These are phyloP conservation scores for Candida montana DNA, from an alignment of 805 yeast species.

Conservation along the genomic window DNA sequence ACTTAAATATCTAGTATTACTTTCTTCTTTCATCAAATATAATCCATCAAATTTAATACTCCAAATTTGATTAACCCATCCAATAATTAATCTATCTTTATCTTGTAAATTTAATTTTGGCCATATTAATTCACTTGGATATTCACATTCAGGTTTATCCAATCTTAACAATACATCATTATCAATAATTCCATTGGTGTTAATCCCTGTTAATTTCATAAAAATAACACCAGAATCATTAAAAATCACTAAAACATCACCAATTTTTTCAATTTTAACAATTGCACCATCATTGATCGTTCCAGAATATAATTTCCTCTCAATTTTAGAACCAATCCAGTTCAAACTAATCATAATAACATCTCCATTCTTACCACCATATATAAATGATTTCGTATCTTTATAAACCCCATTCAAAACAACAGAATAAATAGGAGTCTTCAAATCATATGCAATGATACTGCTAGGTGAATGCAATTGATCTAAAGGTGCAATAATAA, in stretches of 20 bases:
- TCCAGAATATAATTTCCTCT: constrained; percentile 45
- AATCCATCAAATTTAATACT: constrained; percentile 41
- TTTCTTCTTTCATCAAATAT: constrained; percentile 6
- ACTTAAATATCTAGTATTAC: constrained; percentile 16
- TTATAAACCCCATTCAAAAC: constrained; percentile 69
- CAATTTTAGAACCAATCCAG: constrained; percentile 84
- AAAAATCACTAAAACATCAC: constrained; percentile 74
- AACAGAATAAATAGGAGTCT: constrained; percentile 84
- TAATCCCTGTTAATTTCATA: too few relatives aligned
- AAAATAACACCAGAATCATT: constrained; percentile 74
- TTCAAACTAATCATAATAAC: constrained; percentile 68
- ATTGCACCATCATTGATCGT: constrained; percentile 59
- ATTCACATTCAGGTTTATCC: constrained; percentile 47
- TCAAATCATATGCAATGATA: constrained; percentile 67
- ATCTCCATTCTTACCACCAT: constrained; percentile 89
- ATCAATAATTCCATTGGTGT: constrained; percentile 33
- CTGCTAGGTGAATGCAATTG: constrained; percentile 17
- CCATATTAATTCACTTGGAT: constrained; percentile 74
- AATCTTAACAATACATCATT: constrained; percentile 45
- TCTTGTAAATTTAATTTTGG: constrained; percentile 71
- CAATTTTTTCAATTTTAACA: constrained; percentile 57
- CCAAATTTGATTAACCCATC: constrained; percentile 85
- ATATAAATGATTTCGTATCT: constrained; percentile 58
- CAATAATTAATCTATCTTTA: constrained; percentile 60
- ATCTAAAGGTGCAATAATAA: constrained; percentile 66